These are phyloP conservation scores for Serendipita sp. DNA, from an alignment of 768 basidiomycete genomes.

Conservation along the genomic window DNA sequence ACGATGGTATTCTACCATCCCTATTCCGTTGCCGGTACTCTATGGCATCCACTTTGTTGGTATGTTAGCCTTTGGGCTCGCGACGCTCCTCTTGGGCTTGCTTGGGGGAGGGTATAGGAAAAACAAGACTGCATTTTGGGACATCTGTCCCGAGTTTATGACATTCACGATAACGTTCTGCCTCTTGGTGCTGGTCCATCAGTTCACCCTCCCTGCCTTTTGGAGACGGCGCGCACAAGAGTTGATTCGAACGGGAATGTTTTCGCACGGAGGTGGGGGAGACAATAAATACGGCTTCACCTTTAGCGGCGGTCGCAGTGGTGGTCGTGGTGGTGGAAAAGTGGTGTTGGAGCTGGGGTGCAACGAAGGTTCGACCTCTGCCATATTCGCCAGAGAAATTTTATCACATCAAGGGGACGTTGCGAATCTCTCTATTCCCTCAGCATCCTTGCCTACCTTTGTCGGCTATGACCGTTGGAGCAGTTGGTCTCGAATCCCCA, in stretches of 20 bases:
- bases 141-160: neutral
- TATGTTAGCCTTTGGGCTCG: neutral
- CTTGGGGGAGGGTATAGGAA: neutral
- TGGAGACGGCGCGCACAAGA: neutral
- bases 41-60: neutral
- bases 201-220: neutral
- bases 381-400: neutral
- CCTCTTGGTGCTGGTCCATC: neutral
- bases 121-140: neutral
- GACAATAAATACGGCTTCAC: neutral
- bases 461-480: slow-evolving; percentile 2
- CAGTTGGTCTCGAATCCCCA: neutral
- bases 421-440: neutral
- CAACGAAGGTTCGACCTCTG: neutral
- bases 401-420: neutral
- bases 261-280: neutral
- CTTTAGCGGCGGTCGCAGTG: too few relatives aligned
- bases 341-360: neutral
- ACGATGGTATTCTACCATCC: neutral
- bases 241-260: neutral
- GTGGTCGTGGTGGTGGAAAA: neutral
- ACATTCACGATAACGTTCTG: neutral
- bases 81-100: neutral
- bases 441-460: neutral
- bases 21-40: neutral